Evolutionary conservation across 768 basidiomycete genomes (phyloP).

Genomic region (Pisolithus orientalis): DNA sequence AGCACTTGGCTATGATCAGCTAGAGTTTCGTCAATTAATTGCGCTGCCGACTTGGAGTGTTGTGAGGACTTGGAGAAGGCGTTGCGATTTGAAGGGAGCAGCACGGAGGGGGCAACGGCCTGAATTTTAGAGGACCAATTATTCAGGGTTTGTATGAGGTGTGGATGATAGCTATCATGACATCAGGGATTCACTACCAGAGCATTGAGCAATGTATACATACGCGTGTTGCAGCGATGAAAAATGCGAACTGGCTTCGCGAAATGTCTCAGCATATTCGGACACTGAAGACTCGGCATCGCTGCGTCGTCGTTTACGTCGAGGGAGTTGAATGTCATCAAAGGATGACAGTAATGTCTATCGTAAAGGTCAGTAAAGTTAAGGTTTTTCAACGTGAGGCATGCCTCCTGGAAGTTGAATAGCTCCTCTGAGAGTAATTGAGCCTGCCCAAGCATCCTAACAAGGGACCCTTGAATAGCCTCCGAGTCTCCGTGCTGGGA

Average conservation of each 20-base stretch:
- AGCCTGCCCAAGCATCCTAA: conserved; percentile 56
- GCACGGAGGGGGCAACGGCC: conserved; percentile 77
- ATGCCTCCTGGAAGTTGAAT: conserved; percentile 62
- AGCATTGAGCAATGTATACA: conserved; percentile 16
- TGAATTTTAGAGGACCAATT: conserved; percentile 98
- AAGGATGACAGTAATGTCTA: conserved; percentile 44
- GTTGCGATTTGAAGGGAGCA: conserved; percentile 64
- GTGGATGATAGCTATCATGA: conserved; percentile 51
- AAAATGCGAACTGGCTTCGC: conserved; percentile 36
- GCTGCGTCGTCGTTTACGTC: conserved; percentile 51
- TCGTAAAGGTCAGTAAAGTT: conserved; percentile 11
- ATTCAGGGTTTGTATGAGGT: conserved; percentile 68
- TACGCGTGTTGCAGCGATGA: conserved; percentile 49
- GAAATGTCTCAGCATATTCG: conserved; percentile 25
- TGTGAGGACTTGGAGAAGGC: conserved; percentile 58
- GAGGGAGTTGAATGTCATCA: conserved; percentile 41
- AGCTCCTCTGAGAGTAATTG: conserved; percentile 59
- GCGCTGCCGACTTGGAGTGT: conserved; percentile 56
- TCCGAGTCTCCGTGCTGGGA: conserved; percentile 22
- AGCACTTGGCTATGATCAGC: conserved; percentile 52
- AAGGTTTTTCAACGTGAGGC: conserved; percentile 6
- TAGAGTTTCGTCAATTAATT: conserved; percentile 74
- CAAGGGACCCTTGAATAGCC: conserved; percentile 40
- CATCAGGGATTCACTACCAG: conserved; percentile 2
- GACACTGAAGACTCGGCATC: conserved; percentile 5